Percentiles rank a stretch among this genome's conserved stretches.
Conservation (phyloP, 148 eudicot species). For the Linanthus parryae region DNA sequence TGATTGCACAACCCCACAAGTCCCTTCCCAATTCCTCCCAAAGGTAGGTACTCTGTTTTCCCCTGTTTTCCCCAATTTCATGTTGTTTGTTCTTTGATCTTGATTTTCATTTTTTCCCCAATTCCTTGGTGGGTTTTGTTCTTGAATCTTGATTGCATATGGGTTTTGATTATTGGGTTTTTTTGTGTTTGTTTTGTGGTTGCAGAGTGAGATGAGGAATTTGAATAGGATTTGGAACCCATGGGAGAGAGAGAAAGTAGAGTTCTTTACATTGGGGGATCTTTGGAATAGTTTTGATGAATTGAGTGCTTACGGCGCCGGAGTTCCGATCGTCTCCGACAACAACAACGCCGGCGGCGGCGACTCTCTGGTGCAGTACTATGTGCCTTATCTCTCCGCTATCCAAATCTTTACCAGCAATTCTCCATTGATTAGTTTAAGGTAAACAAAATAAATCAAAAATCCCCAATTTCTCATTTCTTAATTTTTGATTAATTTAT, state of each 20-base stretch:
- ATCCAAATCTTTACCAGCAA: conserved; percentile 79
- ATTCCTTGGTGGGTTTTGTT: neutral
- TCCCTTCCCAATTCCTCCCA: conserved; percentile 64
- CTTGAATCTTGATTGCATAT: neutral
- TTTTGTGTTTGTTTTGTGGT: neutral
- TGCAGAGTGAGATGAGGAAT: conserved; percentile 67
- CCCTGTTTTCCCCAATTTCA: neutral
- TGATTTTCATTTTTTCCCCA: neutral
- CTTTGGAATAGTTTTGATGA: conserved; percentile 85
- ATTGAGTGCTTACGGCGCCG: conserved; percentile 98
- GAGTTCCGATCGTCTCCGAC: conserved; percentile 56
- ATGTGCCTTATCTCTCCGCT: conserved; percentile 93
- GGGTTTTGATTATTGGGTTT: neutral
- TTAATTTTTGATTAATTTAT: neutral
- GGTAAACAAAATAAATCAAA: conserved; percentile 23
- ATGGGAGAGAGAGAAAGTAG: conserved; percentile 78
- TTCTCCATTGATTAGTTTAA: conserved; percentile 49
- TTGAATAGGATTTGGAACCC: conserved; percentile 90
- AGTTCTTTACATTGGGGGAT: conserved; percentile 65
- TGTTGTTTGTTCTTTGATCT: neutral
- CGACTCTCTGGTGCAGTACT: conserved; percentile 76
- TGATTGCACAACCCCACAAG: conserved; percentile 69
- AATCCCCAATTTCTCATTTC: neutral
- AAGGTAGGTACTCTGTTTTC: conserved; percentile 36
- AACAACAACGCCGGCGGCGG: conserved; percentile 15